Evolutionary conservation across 1,284 basidiomycete genomes (phyloP), one percentile per base, ranked within the genome.

Genomic region (Ustilago tritici): DNA sequence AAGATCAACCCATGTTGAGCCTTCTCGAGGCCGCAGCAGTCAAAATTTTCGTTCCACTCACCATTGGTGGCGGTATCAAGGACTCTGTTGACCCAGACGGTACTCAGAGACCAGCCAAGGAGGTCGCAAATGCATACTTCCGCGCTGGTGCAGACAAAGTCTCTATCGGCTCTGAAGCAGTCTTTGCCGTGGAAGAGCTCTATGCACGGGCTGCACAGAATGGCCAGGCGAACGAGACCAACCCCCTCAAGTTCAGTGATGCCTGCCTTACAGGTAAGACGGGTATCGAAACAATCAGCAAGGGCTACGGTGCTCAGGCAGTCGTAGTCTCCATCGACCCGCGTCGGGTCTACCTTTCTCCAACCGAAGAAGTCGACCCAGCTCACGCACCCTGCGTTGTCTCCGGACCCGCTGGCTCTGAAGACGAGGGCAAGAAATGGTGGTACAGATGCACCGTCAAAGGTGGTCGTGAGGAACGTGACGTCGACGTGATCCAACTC

Each of bases 401-500:
- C 0, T 23, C 49, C 6, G 84, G 82, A 0, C 23, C 82, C 86
- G 46, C 89, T 89, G 83, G 88, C 87, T 62, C 92, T 92, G 79
- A 88, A 31, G 86, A 86, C 23, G 85, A 86, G 17, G 85, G 90
- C 66, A 92, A 91, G 65, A 92, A 92, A 86, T 88, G 97, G 95
- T 99, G 96, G 96, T 99, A 99, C 87, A 93, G 95, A 85, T 98
- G 96, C 87, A 99, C 97, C 14, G 93, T 98, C 61, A 93, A 92
- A 7, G 96, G 97, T 55, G 97, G 97, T 17, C 91, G 97, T 43
- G 93, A 95, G 84, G 86, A 89, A 43, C 90, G 95, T n/a, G 91
- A 92, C 61, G 87, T 99, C n/a, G 97, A 97, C 23, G 97, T 92
- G 19, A 91, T 95, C 23, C 92, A 99, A 87, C 91, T 99, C 19